phyloP scores from a whole-genome alignment of 2,329 filamentous ascomycete species.

The Aspergillus ibericus region DNA sequence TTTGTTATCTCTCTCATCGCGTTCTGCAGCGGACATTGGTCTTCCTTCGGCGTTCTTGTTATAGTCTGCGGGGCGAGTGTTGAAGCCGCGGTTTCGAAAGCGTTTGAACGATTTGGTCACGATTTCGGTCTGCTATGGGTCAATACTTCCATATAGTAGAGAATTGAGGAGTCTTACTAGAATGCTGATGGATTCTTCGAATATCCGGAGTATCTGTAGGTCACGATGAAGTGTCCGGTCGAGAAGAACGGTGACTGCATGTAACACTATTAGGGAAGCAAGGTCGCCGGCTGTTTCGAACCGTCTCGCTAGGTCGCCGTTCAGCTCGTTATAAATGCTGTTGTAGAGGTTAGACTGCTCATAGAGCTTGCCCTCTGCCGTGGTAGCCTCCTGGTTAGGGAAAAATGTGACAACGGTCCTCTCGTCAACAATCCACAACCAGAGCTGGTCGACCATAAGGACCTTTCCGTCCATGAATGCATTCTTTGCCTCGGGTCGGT shows the following conservation, averaged over 20 bases:
- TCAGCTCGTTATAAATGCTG: constrained; percentile 66
- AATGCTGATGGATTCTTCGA: constrained; percentile 66
- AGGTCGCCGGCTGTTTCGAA: constrained; percentile 64
- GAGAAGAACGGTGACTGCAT: constrained; percentile 62
- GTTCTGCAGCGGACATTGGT: constrained; percentile 33
- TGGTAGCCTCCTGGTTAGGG: constrained; percentile 35
- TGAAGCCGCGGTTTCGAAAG: constrained; percentile 61
- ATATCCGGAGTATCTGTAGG: constrained; percentile 64
- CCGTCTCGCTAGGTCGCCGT: constrained; percentile 62
- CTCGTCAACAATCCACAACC: constrained; percentile 51
- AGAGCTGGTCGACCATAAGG: constrained; percentile 68
- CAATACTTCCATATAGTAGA: neutral
- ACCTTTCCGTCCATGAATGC: constrained; percentile 45
- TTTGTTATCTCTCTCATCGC: constrained; percentile 49
- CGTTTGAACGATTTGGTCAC: constrained; percentile 63
- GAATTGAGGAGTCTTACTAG: constrained; percentile 44
- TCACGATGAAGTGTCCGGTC: constrained; percentile 62
- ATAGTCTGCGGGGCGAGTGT: constrained; percentile 39
- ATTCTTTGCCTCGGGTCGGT: constrained; percentile 15
- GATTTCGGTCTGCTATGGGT: constrained; percentile 54
- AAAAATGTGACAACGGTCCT: constrained; percentile 38
- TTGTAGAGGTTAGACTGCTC: constrained; percentile 60
- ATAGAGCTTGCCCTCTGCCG: constrained; percentile 35
- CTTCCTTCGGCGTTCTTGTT: constrained; percentile 31
- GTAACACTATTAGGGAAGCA: constrained; percentile 61